These are phyloP conservation scores for Daedalea quercina DNA, from an alignment of 768 basidiomycete genomes.

Conservation along the genomic window DNA sequence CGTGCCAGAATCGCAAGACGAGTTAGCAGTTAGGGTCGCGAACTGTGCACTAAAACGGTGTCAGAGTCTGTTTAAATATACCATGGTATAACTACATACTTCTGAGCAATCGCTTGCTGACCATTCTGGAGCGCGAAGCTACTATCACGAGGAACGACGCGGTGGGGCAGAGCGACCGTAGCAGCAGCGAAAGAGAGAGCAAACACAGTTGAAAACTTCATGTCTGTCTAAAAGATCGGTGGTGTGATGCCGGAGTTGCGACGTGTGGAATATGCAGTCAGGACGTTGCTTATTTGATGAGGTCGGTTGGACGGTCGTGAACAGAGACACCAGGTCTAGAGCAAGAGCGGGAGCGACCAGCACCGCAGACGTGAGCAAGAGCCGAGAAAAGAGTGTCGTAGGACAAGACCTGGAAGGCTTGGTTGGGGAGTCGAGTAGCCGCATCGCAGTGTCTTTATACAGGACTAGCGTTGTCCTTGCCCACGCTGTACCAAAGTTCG, in stretches of 20 bases:
- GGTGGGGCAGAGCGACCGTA: constrained; percentile 19
- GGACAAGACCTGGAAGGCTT: no score
- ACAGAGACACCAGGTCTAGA: background rate
- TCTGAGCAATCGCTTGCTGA: constrained; percentile 22
- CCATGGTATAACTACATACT: constrained; percentile 15
- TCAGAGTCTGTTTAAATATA: background rate
- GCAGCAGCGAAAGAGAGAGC: constrained; percentile 21
- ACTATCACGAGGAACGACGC: constrained; percentile 6
- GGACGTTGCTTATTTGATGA: background rate
- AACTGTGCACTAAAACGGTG: constrained; percentile 31
- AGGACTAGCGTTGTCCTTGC: no score
- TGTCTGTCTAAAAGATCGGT: constrained; percentile 15
- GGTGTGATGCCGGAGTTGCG: background rate
- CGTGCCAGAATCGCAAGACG: constrained; percentile 38
- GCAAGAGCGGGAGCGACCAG: background rate
- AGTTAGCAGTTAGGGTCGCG: constrained; percentile 34
- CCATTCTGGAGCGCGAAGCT: constrained; percentile 21
- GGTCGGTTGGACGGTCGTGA: background rate
- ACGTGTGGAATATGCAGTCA: background rate
- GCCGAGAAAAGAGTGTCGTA: background rate
- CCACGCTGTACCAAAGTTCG: no score
- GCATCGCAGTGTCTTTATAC: no score
- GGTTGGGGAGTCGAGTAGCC: no score
- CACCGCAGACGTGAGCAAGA: background rate
- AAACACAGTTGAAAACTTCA: constrained; percentile 35